Conservation (phyloP, 1,284 basidiomycete genomes). For the Sporisorium iseilematis-ciliati region DNA sequence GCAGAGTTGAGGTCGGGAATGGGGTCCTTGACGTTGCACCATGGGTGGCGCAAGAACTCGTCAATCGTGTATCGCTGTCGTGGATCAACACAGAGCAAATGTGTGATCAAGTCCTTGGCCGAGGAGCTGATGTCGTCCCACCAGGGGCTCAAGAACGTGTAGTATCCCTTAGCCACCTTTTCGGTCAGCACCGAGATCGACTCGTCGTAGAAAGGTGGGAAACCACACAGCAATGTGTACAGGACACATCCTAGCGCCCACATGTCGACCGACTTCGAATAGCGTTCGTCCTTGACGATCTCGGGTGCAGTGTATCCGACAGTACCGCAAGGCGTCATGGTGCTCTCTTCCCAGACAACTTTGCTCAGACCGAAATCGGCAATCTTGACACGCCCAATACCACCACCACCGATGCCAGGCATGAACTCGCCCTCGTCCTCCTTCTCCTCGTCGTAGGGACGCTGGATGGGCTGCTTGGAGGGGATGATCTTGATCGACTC, state of each 20-base stretch:
- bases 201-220: constrained; percentile 98
- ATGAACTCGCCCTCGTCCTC: constrained; percentile 98
- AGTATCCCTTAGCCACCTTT: constrained; percentile 96
- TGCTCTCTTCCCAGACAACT: constrained; percentile 98
- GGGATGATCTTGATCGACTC: constrained; percentile 93
- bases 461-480: constrained; percentile 78
- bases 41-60: constrained; percentile 96
- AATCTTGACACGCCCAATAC: constrained; percentile 97
- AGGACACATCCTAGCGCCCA: constrained; percentile 99
- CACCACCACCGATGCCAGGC: constrained; percentile 90
- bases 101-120: constrained; percentile 96
- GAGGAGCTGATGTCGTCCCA: constrained; percentile 93
- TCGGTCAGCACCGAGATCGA: constrained; percentile 97
- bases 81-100: constrained; percentile 95
- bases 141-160: constrained; percentile 98
- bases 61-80: constrained; percentile 96
- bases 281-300: constrained; percentile 99
- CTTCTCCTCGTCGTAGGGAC: constrained; percentile 96
- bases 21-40: constrained; percentile 77
- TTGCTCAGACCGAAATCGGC: constrained; percentile 99
- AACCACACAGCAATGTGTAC: constrained; percentile 98
- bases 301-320: constrained; percentile 99
- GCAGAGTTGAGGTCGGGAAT: constrained; percentile 65
- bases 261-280: constrained; percentile 99
- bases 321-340: constrained; percentile 98